These are phyloP conservation scores for Neophaeococcomyces mojaviensis DNA, from an alignment of 2,329 filamentous ascomycete species.

Conservation along the genomic window DNA sequence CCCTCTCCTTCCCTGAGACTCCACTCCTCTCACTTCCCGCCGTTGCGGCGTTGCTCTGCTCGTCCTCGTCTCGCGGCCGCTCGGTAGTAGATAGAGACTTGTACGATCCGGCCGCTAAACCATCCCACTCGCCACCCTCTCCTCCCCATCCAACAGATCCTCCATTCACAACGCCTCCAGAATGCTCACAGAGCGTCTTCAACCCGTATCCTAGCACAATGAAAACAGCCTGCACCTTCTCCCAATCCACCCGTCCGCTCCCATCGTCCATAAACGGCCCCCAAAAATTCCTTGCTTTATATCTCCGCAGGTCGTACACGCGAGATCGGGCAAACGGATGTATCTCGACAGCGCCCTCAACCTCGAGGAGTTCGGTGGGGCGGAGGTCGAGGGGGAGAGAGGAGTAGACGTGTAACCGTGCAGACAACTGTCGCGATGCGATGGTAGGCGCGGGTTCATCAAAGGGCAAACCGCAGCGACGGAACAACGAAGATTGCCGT, in stretches of 20 bases:
- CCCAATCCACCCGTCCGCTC: conserved; percentile 62
- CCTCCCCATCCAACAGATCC: conserved; percentile 2
- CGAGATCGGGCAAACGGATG: conserved; percentile 59
- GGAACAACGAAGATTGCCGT: conserved; percentile 56
- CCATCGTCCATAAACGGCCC: conserved; percentile 64
- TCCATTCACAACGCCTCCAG: neutral
- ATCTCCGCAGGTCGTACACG: conserved; percentile 67
- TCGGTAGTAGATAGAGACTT: conserved; percentile 8
- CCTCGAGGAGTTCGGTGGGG: conserved; percentile 13
- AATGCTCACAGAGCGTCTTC: conserved; percentile 31
- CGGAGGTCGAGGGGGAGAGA: conserved; percentile 49
- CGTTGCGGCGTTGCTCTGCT: conserved; percentile 28
- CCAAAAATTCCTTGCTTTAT: conserved; percentile 56
- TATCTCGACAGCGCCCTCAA: conserved; percentile 19
- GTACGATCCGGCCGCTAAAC: conserved; percentile 22
- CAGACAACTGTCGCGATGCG: conserved; percentile 54
- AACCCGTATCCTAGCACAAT: conserved; percentile 61
- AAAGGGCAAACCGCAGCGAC: conserved; percentile 43
- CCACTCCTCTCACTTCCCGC: neutral
- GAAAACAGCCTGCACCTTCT: conserved; percentile 69
- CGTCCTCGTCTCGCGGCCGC: conserved; percentile 9
- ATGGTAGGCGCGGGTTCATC: conserved; percentile 34
- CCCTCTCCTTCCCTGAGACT: neutral
- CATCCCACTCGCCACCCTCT: conserved; percentile 17
- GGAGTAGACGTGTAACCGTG: conserved; percentile 62